Evolutionary conservation across 805 yeast genomes (phyloP), one percentile per base, ranked within the genome.

Genomic region (Sporopachydermia lactativora): DNA sequence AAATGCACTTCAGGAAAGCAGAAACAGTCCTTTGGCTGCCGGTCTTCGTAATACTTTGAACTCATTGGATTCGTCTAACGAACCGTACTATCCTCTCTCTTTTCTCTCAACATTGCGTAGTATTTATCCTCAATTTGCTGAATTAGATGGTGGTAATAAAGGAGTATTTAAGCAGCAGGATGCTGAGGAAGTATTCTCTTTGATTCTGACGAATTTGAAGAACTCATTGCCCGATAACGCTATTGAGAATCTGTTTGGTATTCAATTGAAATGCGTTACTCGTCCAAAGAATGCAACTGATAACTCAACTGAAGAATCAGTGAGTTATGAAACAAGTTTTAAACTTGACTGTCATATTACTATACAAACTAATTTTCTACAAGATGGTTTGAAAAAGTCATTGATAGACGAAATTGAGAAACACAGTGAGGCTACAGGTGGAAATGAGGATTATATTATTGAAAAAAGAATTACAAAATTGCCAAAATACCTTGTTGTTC

Each of bases 131-230:
- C 97, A 92, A 60, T 92, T 92, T 60, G 82, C 81, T 36, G 96
- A 89, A 56, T 73, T 75, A 45, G 80, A 75, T 45, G 62, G 64
- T 18, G 59, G 53, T 38, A 64, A 66, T 39, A 61, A 65, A 36
- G 96, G 96, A 1, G 62, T 70, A 42, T 81, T 71, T 55, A 86
- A 84, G 59, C 98, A 92, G 62, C 99, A 92, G 62, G 99, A 92
- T 64, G 98, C 98, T 0, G 99, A 92, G 62, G 99, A 92, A 58
- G 81, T 89, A 14, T 86, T 76, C 61, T 79, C 96, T 4, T 89
- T 81, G 57, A 69, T 92, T 39, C 60, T 88, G 46, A 61, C 65
- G 28, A 60, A 68, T 19, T 58, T 84, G 44, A 58, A 69, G 31
- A 52, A 59, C 16, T 69, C 66, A 8, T 67, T 70, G 43, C 70